A percentile compares a stretch with the other conserved stretches of the same genome.
Evolutionary conservation across 176 grass and related monocot genomes (phyloP).

Genomic region (Coix lacrymajobi): DNA sequence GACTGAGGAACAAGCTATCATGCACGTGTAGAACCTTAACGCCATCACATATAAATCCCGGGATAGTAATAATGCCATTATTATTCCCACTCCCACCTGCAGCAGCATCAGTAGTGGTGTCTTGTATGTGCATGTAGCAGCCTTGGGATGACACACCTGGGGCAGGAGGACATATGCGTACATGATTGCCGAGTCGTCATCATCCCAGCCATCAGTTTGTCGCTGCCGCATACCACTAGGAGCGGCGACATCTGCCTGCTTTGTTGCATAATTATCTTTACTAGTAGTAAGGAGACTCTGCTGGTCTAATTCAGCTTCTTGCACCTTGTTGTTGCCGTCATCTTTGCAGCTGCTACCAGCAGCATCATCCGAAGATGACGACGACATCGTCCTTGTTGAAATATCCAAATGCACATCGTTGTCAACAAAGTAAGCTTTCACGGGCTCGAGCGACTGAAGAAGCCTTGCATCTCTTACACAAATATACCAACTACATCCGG

Average conservation of each 20-base stretch:
- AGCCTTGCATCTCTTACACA: neutral
- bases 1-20: neutral
- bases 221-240: neutral
- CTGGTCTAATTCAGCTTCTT: neutral
- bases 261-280: too few species aligned
- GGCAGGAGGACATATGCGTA: neutral
- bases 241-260: neutral
- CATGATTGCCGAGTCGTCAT: neutral
- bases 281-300: too few species aligned
- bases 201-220: too few species aligned
- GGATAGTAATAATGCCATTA: neutral
- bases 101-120: too few species aligned
- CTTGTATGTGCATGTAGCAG: neutral
- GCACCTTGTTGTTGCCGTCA: too few species aligned
- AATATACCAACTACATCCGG: neutral
- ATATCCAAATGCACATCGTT: neutral
- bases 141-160: neutral
- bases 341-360: neutral
- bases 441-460: neutral
- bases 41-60: neutral
- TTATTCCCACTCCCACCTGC: neutral
- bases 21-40: neutral
- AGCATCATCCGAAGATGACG: neutral
- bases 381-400: neutral
- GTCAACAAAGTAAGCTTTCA: neutral